Percentiles rank a stretch among this genome's conserved stretches.
These are phyloP conservation scores for Chytriomyces hyalinus DNA, from an alignment of 192 early-diverging fungal species.

Conservation along the genomic window DNA sequence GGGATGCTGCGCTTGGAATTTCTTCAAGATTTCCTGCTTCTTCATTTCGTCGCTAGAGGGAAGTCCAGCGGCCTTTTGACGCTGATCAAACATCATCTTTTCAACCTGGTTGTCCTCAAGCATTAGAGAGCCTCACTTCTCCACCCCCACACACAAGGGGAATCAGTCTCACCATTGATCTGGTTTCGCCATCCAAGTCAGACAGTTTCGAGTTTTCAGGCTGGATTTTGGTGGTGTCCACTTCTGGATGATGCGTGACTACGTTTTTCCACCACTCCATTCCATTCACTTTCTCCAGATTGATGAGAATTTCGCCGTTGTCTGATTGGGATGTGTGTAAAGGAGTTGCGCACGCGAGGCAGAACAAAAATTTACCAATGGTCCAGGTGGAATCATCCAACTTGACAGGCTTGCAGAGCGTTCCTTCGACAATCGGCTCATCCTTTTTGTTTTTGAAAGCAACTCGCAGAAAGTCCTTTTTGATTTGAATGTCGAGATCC, in stretches of 20 bases:
- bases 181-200: slow-evolving; percentile 88
- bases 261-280: slow-evolving; percentile 91
- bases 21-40: slow-evolving; percentile 76
- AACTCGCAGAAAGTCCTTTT: slow-evolving; percentile 68
- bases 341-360: not conserved
- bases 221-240: slow-evolving; percentile 86
- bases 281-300: slow-evolving; percentile 83
- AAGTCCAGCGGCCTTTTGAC: slow-evolving; percentile 78
- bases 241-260: slow-evolving; percentile 72
- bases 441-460: slow-evolving; percentile 69
- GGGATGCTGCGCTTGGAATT: slow-evolving; percentile 67
- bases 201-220: slow-evolving; percentile 88
- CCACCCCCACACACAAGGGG: not conserved
- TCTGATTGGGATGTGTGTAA: slow-evolving; percentile 35
- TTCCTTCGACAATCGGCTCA: slow-evolving; percentile 76
- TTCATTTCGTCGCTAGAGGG: slow-evolving; percentile 80
- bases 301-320: slow-evolving; percentile 73
- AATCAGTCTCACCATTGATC: slow-evolving; percentile 69
- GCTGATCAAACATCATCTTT: slow-evolving; percentile 97
- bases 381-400: slow-evolving; percentile 85
- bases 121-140: not conserved
- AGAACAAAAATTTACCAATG: slow-evolving; percentile 53
- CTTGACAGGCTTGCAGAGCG: slow-evolving; percentile 70
- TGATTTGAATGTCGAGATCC: slow-evolving; percentile 72
- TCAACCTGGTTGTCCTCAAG: slow-evolving; percentile 57